phyloP scores from a whole-genome alignment of 192 early-diverging fungal genomes.

The Lobulomyces angularis region DNA sequence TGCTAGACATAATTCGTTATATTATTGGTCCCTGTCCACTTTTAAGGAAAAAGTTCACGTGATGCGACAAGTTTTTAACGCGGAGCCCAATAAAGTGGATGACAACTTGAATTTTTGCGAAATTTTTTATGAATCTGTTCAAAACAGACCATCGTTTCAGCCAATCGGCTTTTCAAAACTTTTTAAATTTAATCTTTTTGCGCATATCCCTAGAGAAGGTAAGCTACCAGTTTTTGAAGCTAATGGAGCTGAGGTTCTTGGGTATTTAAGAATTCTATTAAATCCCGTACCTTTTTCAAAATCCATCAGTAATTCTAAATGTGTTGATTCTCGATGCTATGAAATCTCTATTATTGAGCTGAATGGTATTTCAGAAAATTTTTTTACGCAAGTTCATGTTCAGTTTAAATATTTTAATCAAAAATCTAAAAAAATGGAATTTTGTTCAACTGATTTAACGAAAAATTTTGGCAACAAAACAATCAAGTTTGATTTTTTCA shows the following conservation, averaged over 20 bases:
- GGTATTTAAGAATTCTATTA: conserved; percentile 6
- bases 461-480: conserved; percentile 35
- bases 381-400: conserved; percentile 56
- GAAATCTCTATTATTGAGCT: conserved; percentile 49
- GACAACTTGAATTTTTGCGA: not conserved
- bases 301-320: conserved; percentile 13
- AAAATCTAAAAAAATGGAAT: conserved; percentile 1
- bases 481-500: conserved; percentile 36
- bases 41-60: conserved; percentile 44
- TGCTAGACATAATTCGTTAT: conserved; percentile 28
- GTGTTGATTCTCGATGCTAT: conserved; percentile 42
- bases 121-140: not conserved
- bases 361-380: conserved; percentile 40
- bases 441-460: conserved; percentile 47
- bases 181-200: conserved; percentile 15
- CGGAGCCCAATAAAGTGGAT: conserved; percentile 1
- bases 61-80: conserved; percentile 39
- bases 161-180: conserved; percentile 6
- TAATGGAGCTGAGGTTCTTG: no score
- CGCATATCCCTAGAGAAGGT: no score
- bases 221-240: no score
- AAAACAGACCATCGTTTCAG: conserved; percentile 7
- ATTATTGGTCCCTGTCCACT: conserved; percentile 52
- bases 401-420: conserved; percentile 36
- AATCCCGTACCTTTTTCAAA: conserved; percentile 1